These are phyloP conservation scores for Penicillium oxalicum DNA, from an alignment of 2,329 filamentous ascomycete genomes.

Conservation along the genomic window DNA sequence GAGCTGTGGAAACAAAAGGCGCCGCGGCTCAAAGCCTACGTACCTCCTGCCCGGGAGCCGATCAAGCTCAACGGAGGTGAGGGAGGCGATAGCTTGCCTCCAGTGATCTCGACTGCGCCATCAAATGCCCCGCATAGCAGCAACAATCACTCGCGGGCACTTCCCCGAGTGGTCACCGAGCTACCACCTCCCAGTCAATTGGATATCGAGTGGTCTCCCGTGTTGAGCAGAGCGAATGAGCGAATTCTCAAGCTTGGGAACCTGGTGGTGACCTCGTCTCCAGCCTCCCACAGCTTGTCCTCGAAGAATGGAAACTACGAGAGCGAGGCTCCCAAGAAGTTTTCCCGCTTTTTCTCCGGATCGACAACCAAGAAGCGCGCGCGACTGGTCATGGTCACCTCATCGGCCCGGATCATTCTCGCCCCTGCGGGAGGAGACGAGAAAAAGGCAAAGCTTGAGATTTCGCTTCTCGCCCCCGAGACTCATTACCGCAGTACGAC, in stretches of 20 bases:
- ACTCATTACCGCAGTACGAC: slow-evolving; percentile 72
- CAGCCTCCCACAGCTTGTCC: slow-evolving; percentile 67
- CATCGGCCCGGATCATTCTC: slow-evolving; percentile 80
- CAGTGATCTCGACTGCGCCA: slow-evolving; percentile 37
- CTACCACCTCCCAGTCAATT: slow-evolving; percentile 92
- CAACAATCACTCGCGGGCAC: slow-evolving; percentile 50
- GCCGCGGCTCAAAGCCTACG: slow-evolving; percentile 76
- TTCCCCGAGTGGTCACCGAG: slow-evolving; percentile 83
- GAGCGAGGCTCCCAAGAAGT: slow-evolving; percentile 68
- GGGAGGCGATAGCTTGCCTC: slow-evolving; percentile 37
- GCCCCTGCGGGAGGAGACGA: slow-evolving; percentile 89
- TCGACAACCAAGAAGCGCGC: slow-evolving; percentile 89
- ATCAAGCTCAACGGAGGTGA: slow-evolving; percentile 63
- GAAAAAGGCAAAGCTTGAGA: slow-evolving; percentile 88
- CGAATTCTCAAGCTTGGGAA: slow-evolving; percentile 92
- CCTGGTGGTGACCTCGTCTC: slow-evolving; percentile 72
- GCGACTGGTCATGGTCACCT: slow-evolving; percentile 89
- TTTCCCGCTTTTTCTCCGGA: slow-evolving; percentile 88
- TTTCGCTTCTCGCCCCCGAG: slow-evolving; percentile 72
- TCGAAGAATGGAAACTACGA: slow-evolving; percentile 61
- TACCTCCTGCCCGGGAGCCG: slow-evolving; percentile 68
- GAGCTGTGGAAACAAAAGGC: slow-evolving; percentile 84
- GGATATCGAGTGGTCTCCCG: slow-evolving; percentile 97
- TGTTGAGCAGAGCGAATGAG: slow-evolving; percentile 84
- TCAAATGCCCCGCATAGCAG: slow-evolving; percentile 26